A percentile compares a stretch with the other conserved stretches of the same genome.
phyloP scores from a whole-genome alignment of 2,329 filamentous ascomycete species.

The Diaporthe vaccinii region DNA sequence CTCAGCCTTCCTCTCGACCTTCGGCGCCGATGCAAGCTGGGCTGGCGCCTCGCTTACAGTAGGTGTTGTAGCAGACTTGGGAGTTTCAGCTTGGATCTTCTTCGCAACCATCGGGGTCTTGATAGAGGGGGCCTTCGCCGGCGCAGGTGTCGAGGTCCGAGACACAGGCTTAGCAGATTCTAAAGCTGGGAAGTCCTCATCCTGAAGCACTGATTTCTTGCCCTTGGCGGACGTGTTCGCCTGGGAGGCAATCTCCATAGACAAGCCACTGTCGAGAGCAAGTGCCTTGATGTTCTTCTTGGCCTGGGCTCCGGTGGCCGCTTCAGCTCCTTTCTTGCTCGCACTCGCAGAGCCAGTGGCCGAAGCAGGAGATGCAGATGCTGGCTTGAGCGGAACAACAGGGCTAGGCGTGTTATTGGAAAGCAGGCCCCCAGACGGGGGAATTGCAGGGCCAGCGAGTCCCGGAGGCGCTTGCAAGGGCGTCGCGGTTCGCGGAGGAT shows the following conservation, averaged over 20 bases:
- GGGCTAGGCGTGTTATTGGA: slow-evolving; percentile 45
- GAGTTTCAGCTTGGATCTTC: slow-evolving; percentile 46
- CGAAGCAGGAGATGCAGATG: slow-evolving; percentile 44
- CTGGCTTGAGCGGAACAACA: slow-evolving; percentile 51
- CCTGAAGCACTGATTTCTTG: slow-evolving; percentile 59
- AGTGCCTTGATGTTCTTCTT: slow-evolving; percentile 56
- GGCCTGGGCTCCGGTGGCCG: slow-evolving; percentile 43
- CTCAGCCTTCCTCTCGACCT: slow-evolving; percentile 45
- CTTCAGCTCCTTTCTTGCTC: slow-evolving; percentile 44
- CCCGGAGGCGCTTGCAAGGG: slow-evolving; percentile 41
- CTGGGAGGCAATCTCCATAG: slow-evolving; percentile 60
- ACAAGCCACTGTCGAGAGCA: slow-evolving; percentile 60
- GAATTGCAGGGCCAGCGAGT: slow-evolving; percentile 37
- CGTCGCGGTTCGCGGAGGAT: slow-evolving; percentile 41
- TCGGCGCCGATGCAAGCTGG: slow-evolving; percentile 39
- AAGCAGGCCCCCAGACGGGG: slow-evolving; percentile 34
- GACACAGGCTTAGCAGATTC: slow-evolving; percentile 58
- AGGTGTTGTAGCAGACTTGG: slow-evolving; percentile 35
- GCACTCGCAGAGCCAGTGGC: slow-evolving; percentile 41
- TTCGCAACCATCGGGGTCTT: slow-evolving; percentile 52
- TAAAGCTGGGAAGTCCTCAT: slow-evolving; percentile 75
- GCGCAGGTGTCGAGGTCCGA: slow-evolving; percentile 46
- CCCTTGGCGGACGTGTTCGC: slow-evolving; percentile 49
- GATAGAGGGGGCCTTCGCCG: slow-evolving; percentile 50
- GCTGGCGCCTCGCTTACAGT: slow-evolving; percentile 10